These are phyloP conservation scores for Dioscorea dumetorum DNA, from an alignment of 106 monocot genomes.

Conservation along the genomic window DNA sequence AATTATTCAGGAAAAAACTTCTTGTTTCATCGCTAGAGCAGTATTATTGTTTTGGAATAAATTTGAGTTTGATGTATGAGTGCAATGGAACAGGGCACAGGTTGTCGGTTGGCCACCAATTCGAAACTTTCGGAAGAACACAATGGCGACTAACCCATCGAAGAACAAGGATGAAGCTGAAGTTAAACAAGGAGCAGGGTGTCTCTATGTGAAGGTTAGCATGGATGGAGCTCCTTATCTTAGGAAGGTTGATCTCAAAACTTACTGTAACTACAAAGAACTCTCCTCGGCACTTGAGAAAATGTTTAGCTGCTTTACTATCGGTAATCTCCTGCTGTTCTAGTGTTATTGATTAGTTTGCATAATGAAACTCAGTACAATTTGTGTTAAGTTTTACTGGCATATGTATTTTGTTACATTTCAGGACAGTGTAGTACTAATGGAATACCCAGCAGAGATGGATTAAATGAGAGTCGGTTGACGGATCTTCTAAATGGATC, in stretches of 20 bases:
- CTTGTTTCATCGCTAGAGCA: no score
- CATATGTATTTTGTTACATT: conserved; percentile 9
- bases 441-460: conserved; percentile 35
- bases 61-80: no score
- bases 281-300: conserved; percentile 55
- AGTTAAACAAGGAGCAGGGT: conserved; percentile 28
- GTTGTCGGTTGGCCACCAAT: conserved; percentile 79
- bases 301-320: conserved; percentile 72
- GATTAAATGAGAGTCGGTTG: conserved; percentile 35
- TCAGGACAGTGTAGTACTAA: conserved; percentile 53
- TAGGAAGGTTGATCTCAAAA: conserved; percentile 56
- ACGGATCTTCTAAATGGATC: conserved; percentile 44
- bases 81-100: conserved; percentile 34
- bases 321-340: conserved; percentile 25
- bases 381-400: conserved; percentile 10
- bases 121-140: conserved; percentile 54
- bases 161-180: conserved; percentile 44
- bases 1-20: no score
- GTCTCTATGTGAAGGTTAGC: conserved; percentile 63
- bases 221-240: conserved; percentile 74
- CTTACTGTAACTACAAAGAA: conserved; percentile 47
- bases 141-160: conserved; percentile 40
- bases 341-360: no score
- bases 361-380: no score
- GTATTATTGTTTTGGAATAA: no score